A percentile compares a stretch with the other conserved stretches of the same genome.
Conservation (phyloP, 495 filamentous ascomycete genomes). For the Aspergillus cavernicola region DNA sequence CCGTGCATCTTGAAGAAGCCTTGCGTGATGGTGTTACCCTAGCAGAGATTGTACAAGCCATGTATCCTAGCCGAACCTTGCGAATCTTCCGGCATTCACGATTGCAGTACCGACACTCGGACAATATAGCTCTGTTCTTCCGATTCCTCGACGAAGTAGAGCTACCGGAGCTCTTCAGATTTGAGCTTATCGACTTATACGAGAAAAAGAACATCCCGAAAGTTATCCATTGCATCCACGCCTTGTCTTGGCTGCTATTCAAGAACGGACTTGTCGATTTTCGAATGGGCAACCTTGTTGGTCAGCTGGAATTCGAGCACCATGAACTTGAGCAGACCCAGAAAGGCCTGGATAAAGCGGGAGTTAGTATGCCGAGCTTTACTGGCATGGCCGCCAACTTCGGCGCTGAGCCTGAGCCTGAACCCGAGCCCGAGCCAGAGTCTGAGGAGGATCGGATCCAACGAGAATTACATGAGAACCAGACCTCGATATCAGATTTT, state of each 20-base stretch:
- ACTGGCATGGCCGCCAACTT: constrained; percentile 95
- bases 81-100: constrained; percentile 81
- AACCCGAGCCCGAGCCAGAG: constrained; percentile 65
- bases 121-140: constrained; percentile 96
- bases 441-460: constrained; percentile 87
- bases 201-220: constrained; percentile 99
- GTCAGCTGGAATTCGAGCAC: constrained; percentile 95
- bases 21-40: constrained; percentile 91
- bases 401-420: constrained; percentile 75
- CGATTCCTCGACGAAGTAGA: constrained; percentile 89
- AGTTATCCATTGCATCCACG: constrained; percentile 98
- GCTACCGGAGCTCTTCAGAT: constrained; percentile 94
- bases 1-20: constrained; percentile 94
- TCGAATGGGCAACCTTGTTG: constrained; percentile 96
- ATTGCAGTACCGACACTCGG: constrained; percentile 92
- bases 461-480: constrained; percentile 75
- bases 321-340: constrained; percentile 96
- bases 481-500: constrained; percentile 66
- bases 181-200: constrained; percentile 96
- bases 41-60: constrained; percentile 90
- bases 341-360: constrained; percentile 91
- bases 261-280: constrained; percentile 92
- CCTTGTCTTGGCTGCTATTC: constrained; percentile 90
- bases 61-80: constrained; percentile 68
- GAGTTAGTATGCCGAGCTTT: constrained; percentile 95